A percentile compares a stretch with the other conserved stretches of the same genome.
phyloP scores from a whole-genome alignment of 1,284 basidiomycete genomes.

The Apiotrichum siamense region DNA sequence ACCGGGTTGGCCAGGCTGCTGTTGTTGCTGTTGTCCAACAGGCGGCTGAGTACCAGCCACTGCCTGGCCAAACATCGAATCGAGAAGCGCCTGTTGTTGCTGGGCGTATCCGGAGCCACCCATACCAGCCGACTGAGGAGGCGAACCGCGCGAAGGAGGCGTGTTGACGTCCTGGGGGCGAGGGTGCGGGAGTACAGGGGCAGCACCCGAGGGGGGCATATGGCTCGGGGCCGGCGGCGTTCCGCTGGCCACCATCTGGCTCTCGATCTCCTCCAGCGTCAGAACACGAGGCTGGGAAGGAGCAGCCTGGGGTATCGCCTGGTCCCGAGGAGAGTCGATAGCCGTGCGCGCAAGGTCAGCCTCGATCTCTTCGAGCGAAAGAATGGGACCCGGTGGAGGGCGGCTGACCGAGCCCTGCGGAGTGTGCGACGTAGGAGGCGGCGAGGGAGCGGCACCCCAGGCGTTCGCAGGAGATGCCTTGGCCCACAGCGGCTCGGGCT shows the following conservation, averaged over 20 bases:
- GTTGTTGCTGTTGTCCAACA: slow-evolving; percentile 8
- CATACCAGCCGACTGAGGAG: slow-evolving; percentile 21
- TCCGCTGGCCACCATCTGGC: slow-evolving; percentile 44
- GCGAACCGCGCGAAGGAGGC: slow-evolving; percentile 31
- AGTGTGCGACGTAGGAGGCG: background rate
- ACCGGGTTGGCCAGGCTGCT: slow-evolving; percentile 8
- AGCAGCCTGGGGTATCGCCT: slow-evolving; percentile 10
- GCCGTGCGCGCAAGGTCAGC: slow-evolving; percentile 63
- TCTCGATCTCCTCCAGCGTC: slow-evolving; percentile 48
- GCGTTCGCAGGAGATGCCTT: slow-evolving; percentile 43
- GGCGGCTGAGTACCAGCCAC: slow-evolving; percentile 24
- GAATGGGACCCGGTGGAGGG: slow-evolving; percentile 52
- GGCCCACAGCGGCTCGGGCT: slow-evolving; percentile 25
- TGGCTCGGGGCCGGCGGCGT: slow-evolving; percentile 14
- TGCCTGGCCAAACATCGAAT: slow-evolving; percentile 45
- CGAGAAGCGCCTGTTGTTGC: slow-evolving; percentile 40
- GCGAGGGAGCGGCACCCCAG: slow-evolving; percentile 44
- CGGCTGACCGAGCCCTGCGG: slow-evolving; percentile 39
- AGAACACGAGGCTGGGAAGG: slow-evolving; percentile 24
- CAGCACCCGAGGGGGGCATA: slow-evolving; percentile 36
- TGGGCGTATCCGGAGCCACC: slow-evolving; percentile 33
- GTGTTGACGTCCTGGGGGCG: slow-evolving; percentile 20
- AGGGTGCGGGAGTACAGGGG: slow-evolving; percentile 18
- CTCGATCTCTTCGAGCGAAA: slow-evolving; percentile 89
- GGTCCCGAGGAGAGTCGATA: slow-evolving; percentile 13